phyloP scores from a whole-genome alignment of 164 flowering plant genomes.

The Magnolia changhungtana region DNA sequence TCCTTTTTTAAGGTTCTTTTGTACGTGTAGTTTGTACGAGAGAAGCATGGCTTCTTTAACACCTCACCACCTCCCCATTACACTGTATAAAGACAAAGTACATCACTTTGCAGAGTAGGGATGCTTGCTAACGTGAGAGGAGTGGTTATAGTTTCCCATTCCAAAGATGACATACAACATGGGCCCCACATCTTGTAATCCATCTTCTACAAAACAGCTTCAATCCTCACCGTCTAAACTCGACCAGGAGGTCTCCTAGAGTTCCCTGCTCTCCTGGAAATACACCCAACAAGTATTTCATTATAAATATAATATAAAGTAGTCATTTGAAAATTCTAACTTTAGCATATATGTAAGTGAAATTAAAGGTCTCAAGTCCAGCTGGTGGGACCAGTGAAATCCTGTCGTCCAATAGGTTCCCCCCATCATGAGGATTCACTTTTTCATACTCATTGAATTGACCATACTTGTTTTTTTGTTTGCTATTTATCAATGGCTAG shows the following conservation, averaged over 20 bases:
- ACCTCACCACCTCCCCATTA: slow-evolving; percentile 10
- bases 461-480: neutral
- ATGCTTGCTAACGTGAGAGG: slow-evolving; percentile 9
- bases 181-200: slow-evolving; percentile 14
- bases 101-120: slow-evolving; percentile 20
- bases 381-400: too few relatives aligned
- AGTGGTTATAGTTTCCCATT: slow-evolving; percentile 9
- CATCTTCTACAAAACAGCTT: slow-evolving; percentile 14
- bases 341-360: too few relatives aligned
- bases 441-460: neutral
- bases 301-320: too few relatives aligned
- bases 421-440: too few relatives aligned
- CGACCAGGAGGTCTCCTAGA: slow-evolving; percentile 51
- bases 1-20: slow-evolving; percentile 15
- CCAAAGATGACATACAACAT: slow-evolving; percentile 19
- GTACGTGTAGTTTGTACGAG: slow-evolving; percentile 18
- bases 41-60: slow-evolving; percentile 24
- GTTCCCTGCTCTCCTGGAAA: slow-evolving; percentile 43
- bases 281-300: neutral
- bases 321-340: too few relatives aligned
- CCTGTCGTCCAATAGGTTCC: too few relatives aligned
- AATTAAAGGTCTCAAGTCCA: too few relatives aligned
- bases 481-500: neutral
- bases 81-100: slow-evolving; percentile 14
- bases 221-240: slow-evolving; percentile 17